Evolutionary conservation across 352 stramenopile genomes (phyloP), one percentile per base, ranked within the genome.

Genomic region (Blastocystis sp.): DNA sequence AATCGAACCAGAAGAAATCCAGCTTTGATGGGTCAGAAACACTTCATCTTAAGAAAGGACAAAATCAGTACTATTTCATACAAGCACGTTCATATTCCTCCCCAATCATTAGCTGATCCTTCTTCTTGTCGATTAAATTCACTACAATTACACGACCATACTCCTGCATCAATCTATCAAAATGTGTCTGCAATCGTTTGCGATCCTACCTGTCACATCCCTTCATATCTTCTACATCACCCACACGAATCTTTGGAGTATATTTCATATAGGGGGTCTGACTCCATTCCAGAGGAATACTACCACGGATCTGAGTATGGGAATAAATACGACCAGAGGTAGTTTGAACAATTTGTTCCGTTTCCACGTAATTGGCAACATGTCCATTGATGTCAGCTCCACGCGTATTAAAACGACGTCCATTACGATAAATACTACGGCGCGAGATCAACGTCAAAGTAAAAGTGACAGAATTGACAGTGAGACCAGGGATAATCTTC

Each of bases 1-100:
- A 98, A 88, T 98, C 96, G 90, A 98, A 98, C 96, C 96, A 98
- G 48, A 98, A 92, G 69, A 97, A 96, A 51, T 54, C 51, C 35
- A 88, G 7, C 7, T 42, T 88, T 0, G 33, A n/a, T 33, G 22
- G 27, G 4, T 22, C 5, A 4, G 22, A 19, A 17, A 75, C 33
- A 48, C 58, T 88, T 42, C 4, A 9, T 44, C 17, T 78, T 15
- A 88, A 13, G 3, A 24, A 13, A 5, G 5, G 0, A 3, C 13
- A 27, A 70, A 33, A 27, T 24, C 6, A 44, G n/a, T 42, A 88
- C 62, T 59, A 77, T 19, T 88, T 54, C 35, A 35, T 19, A 44
- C 77, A 88, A 5, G 91, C 77, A 30, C 90, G 89, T 90, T 97
- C 95, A 91, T 98, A 96, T 9, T 94, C 92, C 68, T 95, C 92